Evolutionary conservation across 2,329 filamentous ascomycete genomes (phyloP).

Genomic region (Pseudocercospora fijiensis): DNA sequence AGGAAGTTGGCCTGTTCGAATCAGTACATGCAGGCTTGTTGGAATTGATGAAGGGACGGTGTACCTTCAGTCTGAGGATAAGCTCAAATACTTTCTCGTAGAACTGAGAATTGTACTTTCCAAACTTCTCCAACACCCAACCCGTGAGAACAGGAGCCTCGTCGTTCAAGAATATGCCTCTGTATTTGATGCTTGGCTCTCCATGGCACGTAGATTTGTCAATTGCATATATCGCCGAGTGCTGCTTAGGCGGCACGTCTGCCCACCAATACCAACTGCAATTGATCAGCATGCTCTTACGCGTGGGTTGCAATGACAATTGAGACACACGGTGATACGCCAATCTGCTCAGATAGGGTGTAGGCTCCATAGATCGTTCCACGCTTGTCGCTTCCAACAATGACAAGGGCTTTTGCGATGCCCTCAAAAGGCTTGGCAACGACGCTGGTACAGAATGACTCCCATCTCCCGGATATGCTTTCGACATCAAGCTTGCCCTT

Average conservation of each 20-base stretch:
- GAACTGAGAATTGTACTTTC: slow-evolving; percentile 51
- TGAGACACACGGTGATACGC: slow-evolving; percentile 56
- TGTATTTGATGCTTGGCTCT: slow-evolving; percentile 64
- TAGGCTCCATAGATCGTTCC: slow-evolving; percentile 70
- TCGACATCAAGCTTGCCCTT: slow-evolving; percentile 59
- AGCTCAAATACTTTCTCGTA: slow-evolving; percentile 70
- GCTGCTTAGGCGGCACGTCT: slow-evolving; percentile 57
- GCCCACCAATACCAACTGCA: slow-evolving; percentile 64
- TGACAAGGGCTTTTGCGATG: slow-evolving; percentile 41
- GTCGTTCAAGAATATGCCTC: slow-evolving; percentile 70
- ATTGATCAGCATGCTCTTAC: neutral
- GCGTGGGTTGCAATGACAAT: neutral
- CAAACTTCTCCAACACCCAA: neutral
- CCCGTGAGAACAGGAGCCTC: slow-evolving; percentile 65
- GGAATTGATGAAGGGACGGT: slow-evolving; percentile 50
- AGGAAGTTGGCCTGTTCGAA: slow-evolving; percentile 38
- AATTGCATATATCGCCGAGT: slow-evolving; percentile 57
- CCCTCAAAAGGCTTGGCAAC: slow-evolving; percentile 59
- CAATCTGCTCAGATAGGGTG: slow-evolving; percentile 70
- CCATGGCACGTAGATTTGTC: slow-evolving; percentile 56
- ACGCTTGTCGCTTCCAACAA: slow-evolving; percentile 57
- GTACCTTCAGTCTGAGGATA: slow-evolving; percentile 66
- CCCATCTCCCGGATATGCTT: slow-evolving; percentile 63
- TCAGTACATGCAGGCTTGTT: neutral
- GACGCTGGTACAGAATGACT: slow-evolving; percentile 63